Percentiles rank a stretch among this genome's conserved stretches.
phyloP scores from a whole-genome alignment of 441 rosid species.

The Lepidium campestre region DNA sequence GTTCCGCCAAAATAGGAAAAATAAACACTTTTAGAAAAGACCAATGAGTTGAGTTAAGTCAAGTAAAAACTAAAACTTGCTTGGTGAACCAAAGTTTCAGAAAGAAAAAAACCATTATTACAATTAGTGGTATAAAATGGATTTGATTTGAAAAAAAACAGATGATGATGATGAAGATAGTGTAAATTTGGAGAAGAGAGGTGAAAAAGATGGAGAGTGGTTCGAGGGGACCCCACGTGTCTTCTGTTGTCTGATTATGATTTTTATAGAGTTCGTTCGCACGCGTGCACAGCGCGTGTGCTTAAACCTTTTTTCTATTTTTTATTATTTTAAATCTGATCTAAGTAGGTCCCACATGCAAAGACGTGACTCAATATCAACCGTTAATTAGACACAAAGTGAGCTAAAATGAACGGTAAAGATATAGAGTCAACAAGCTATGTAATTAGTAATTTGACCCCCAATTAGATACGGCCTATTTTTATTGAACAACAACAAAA shows the following conservation, averaged over 20 bases:
- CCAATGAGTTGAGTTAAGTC: neutral
- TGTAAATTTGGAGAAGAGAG: conserved; percentile 10
- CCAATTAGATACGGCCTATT: conserved; percentile 12
- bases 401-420: neutral
- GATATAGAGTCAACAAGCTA: conserved; percentile 24
- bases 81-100: too few species aligned
- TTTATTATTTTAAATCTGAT: neutral
- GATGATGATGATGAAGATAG: neutral
- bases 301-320: conserved; percentile 14
- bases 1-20: neutral
- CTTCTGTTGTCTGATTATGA: conserved; percentile 17
- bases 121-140: too few species aligned
- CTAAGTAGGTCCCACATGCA: conserved; percentile 18
- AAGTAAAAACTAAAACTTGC: neutral
- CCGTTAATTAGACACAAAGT: conserved; percentile 13
- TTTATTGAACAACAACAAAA: conserved; percentile 1
- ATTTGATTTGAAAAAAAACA: too few species aligned
- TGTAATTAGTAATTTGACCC: conserved; percentile 29
- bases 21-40: neutral
- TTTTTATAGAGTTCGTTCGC: conserved; percentile 15
- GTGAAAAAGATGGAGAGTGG: conserved; percentile 13
- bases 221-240: conserved; percentile 29
- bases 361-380: neutral
- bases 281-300: conserved; percentile 34
- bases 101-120: neutral